phyloP scores from a whole-genome alignment of 306 rosid species.

The Casuarina equisetifolia region DNA sequence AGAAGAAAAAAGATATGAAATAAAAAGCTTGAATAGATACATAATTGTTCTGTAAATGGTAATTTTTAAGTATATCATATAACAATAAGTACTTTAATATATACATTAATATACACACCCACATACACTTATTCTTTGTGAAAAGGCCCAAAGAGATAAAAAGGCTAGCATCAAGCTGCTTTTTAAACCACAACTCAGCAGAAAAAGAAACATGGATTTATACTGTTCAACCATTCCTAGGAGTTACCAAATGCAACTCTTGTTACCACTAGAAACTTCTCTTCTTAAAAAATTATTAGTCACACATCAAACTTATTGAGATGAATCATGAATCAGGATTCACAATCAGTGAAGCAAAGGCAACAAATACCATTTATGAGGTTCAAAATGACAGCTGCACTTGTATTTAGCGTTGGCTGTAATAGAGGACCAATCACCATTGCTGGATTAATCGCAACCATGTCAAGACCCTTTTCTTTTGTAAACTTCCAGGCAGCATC shows the following conservation, averaged over 20 bases:
- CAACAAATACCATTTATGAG: conserved; percentile 54
- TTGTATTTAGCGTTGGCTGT: conserved; percentile 67
- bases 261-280: background rate
- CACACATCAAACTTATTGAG: background rate
- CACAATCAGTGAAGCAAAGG: background rate
- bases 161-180: too few species aligned
- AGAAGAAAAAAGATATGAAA: background rate
- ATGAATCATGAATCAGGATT: background rate
- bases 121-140: background rate
- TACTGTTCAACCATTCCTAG: background rate
- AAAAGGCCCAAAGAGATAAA: background rate
- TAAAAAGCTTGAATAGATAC: background rate
- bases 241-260: background rate
- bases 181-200: too few species aligned
- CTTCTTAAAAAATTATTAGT: background rate
- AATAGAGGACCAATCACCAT: conserved; percentile 79
- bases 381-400: conserved; percentile 48
- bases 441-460: conserved; percentile 68
- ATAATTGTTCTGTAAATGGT: too few species aligned
- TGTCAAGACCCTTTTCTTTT: conserved; percentile 65
- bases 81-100: too few species aligned
- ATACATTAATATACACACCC: too few species aligned
- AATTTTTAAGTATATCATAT: too few species aligned
- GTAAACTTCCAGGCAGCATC: conserved; percentile 86
- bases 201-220: background rate